Conservation (phyloP, 352 stramenopile species). For the Phytophthora meadii region DNA sequence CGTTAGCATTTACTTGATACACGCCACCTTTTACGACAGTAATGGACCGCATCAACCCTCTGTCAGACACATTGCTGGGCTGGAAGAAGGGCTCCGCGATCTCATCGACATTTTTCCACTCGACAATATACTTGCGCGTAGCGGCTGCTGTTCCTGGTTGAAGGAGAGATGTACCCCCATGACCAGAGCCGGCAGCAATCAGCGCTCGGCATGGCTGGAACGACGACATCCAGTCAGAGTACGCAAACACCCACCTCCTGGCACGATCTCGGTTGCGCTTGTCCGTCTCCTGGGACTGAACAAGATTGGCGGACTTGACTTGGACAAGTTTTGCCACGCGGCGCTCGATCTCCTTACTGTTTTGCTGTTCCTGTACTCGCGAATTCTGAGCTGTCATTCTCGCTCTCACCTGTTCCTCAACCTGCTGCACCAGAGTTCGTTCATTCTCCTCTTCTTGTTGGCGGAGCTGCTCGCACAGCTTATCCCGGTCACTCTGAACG, state of each 20-base stretch:
- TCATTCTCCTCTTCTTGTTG: constrained; percentile 35
- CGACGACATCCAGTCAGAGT: constrained; percentile 36
- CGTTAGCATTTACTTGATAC: constrained; percentile 55
- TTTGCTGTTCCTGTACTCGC: constrained; percentile 4
- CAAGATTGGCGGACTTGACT: constrained; percentile 5
- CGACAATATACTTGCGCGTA: constrained; percentile 23
- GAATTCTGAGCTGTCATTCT: constrained; percentile 10
- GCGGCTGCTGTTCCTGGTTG: constrained; percentile 12
- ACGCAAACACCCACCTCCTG: constrained; percentile 28
- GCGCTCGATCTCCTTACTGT: constrained; percentile 15
- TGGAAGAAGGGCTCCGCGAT: constrained; percentile 33
- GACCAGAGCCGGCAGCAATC: constrained; percentile 6
- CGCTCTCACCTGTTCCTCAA: constrained; percentile 16
- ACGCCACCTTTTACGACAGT: constrained; percentile 34
- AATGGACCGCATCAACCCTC: constrained; percentile 16
- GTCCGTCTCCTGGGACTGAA: constrained; percentile 11
- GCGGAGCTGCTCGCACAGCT: constrained; percentile 28
- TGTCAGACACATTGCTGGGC: constrained; percentile 6
- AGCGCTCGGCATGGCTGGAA: constrained; percentile 28
- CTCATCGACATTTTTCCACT: constrained; percentile 37
- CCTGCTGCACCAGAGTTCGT: constrained; percentile 10
- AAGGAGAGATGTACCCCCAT: constrained; percentile 26
- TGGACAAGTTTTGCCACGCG: constrained; percentile 20
- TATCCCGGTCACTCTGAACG: constrained; percentile 25
- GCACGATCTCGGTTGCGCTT: constrained; percentile 22